Evolutionary conservation across 495 filamentous ascomycete genomes (phyloP).

Genomic region (Poronia punctata): DNA sequence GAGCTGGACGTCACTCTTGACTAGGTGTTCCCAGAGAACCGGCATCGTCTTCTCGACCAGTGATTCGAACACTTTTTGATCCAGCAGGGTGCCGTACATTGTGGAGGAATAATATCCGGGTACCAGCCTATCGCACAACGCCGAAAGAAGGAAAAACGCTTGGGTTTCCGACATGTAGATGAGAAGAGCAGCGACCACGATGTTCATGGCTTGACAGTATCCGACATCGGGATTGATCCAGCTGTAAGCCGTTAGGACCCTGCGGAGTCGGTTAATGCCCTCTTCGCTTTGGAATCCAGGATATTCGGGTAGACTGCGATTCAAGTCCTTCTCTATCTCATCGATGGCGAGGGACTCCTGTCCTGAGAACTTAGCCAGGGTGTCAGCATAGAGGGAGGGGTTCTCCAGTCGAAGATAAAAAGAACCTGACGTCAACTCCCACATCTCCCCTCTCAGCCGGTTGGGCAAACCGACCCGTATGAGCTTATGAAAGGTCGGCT

Average conservation of each 20-base stretch:
- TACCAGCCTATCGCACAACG: slow-evolving; percentile 85
- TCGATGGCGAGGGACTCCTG: slow-evolving; percentile 89
- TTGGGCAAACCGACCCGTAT: slow-evolving; percentile 95
- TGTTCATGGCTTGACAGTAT: slow-evolving; percentile 99
- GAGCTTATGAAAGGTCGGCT: slow-evolving; percentile 95
- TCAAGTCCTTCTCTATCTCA: slow-evolving; percentile 97
- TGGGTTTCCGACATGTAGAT: slow-evolving; percentile 98
- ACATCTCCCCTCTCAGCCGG: slow-evolving; percentile 85
- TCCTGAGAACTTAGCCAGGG: slow-evolving; percentile 72
- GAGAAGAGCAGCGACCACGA: slow-evolving; percentile 88
- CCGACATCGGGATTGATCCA: slow-evolving; percentile 93
- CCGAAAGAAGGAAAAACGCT: slow-evolving; percentile 89
- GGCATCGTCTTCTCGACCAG: slow-evolving; percentile 98
- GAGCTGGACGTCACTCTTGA: slow-evolving; percentile 93
- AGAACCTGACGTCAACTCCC: slow-evolving; percentile 90
- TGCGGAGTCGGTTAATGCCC: slow-evolving; percentile 80
- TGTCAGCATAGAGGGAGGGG: slow-evolving; percentile 76
- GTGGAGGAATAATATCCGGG: slow-evolving; percentile 97
- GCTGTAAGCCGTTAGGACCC: slow-evolving; percentile 92
- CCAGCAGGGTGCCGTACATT: slow-evolving; percentile 96
- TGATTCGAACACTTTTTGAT: slow-evolving; percentile 95
- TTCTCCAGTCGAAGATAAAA: slow-evolving; percentile 80
- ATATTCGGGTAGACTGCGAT: slow-evolving; percentile 92
- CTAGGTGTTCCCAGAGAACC: slow-evolving; percentile 93
- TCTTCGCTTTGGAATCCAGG: slow-evolving; percentile 95